Conservation (phyloP, 2,329 filamentous ascomycete genomes). For the Claviceps monticola region DNA sequence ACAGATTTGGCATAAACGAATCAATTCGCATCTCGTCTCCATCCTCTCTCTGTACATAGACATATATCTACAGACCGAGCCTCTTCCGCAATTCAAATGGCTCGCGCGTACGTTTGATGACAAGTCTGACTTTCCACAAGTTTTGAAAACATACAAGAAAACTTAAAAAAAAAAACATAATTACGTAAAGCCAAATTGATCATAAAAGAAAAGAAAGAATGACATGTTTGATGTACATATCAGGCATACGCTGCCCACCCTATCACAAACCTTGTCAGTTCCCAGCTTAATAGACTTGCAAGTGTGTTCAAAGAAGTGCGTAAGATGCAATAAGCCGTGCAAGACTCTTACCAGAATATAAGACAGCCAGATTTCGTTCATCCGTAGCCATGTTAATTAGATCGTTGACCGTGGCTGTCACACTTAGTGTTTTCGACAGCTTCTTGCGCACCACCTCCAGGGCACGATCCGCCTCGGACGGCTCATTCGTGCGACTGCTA, state of each 20-base stretch:
- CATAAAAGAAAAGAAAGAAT: neutral
- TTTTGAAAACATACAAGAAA: neutral
- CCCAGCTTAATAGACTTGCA: neutral
- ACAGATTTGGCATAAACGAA: no score
- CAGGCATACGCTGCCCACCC: slow-evolving; percentile 35
- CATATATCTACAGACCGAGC: no score
- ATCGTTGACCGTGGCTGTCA: slow-evolving; percentile 91
- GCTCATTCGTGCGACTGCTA: slow-evolving; percentile 35
- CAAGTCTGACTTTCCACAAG: no score
- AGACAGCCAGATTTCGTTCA: slow-evolving; percentile 76
- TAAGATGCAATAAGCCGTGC: no score
- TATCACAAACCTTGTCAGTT: slow-evolving; percentile 13
- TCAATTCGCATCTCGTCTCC: no score
- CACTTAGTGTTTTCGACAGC: slow-evolving; percentile 82
- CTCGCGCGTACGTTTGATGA: no score
- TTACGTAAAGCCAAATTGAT: neutral
- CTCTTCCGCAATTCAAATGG: no score
- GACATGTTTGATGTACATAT: slow-evolving; percentile 1
- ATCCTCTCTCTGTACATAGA: no score
- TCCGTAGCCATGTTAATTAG: slow-evolving; percentile 92
- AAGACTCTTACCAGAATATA: slow-evolving; percentile 57
- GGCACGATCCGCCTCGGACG: slow-evolving; percentile 73
- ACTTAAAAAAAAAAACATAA: neutral
- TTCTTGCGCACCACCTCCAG: slow-evolving; percentile 93
- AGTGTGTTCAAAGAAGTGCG: no score